Percentiles rank a stretch among this genome's conserved stretches.
Conservation (phyloP, 2,329 filamentous ascomycete genomes). For the Pseudophaeomoniella oleicola region DNA sequence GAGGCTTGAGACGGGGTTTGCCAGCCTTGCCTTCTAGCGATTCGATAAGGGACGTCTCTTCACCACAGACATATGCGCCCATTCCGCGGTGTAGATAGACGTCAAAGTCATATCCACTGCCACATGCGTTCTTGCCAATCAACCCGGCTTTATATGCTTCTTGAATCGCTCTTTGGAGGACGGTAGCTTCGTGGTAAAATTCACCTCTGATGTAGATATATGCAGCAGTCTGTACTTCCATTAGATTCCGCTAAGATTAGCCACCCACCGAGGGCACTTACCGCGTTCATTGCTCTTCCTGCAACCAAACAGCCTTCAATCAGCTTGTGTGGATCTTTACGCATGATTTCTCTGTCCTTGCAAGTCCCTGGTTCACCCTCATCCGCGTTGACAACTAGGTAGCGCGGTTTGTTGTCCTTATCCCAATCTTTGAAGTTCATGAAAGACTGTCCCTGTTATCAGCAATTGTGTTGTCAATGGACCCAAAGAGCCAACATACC, state of each 20-base stretch:
- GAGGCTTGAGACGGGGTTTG: constrained; percentile 96
- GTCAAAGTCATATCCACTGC: constrained; percentile 93
- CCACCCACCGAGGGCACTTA: neutral
- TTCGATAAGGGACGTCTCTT: constrained; percentile 96
- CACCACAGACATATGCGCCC: constrained; percentile 94
- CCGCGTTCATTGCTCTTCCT: constrained; percentile 92
- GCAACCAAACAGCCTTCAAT: constrained; percentile 93
- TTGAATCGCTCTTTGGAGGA: constrained; percentile 90
- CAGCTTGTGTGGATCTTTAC: constrained; percentile 98
- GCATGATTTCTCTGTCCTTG: constrained; percentile 99
- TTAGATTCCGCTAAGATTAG: neutral
- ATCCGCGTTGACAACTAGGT: constrained; percentile 95
- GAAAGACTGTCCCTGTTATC: constrained; percentile 60
- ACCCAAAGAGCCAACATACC: constrained; percentile 59
- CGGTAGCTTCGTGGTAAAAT: constrained; percentile 88
- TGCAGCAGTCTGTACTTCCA: constrained; percentile 51
- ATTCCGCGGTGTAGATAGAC: constrained; percentile 93
- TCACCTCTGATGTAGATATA: constrained; percentile 99
- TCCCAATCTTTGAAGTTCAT: constrained; percentile 99
- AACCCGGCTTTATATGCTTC: constrained; percentile 90
- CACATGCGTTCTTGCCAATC: constrained; percentile 97
- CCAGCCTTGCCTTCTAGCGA: constrained; percentile 96
- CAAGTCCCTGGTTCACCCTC: constrained; percentile 98
- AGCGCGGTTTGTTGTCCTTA: constrained; percentile 88
- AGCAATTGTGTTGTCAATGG: neutral